Conservation (phyloP, 2,329 filamentous ascomycete genomes). For the Neopestalotiopsis clavispora region DNA sequence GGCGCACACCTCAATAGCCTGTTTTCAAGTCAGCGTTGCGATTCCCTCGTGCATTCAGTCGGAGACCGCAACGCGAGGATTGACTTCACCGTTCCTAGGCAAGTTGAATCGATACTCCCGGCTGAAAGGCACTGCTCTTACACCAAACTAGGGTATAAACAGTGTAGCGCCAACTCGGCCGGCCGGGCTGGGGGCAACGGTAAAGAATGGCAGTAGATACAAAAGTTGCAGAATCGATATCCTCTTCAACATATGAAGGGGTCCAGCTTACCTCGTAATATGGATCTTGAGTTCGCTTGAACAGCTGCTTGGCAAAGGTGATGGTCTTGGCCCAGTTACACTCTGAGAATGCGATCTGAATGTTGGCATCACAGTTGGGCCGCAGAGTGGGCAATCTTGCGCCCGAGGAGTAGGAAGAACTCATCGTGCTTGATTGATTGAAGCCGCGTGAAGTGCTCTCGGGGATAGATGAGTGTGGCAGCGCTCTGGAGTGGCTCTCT, state of each 20-base stretch:
- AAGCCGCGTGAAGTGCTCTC: constrained; percentile 2
- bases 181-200: not conserved
- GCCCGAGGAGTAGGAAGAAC: constrained; percentile 14
- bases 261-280: constrained; percentile 56
- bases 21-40: not conserved
- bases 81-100: no score
- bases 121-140: no score
- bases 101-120: no score
- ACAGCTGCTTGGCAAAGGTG: constrained; percentile 57
- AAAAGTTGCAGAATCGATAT: not conserved
- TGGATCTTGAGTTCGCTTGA: constrained; percentile 53
- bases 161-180: no score
- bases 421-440: constrained; percentile 18
- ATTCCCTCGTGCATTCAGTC: not conserved
- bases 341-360: constrained; percentile 60
- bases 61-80: no score
- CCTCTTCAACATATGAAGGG: not conserved
- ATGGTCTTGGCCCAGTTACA: constrained; percentile 57
- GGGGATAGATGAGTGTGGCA: not conserved
- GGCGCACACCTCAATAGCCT: constrained; percentile 46
- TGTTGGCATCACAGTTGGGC: constrained; percentile 40
- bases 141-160: no score
- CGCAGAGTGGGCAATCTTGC: constrained; percentile 21
- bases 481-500: not conserved
- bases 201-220: not conserved